Percentiles rank a stretch among this genome's conserved stretches.
phyloP scores from a whole-genome alignment of 2,329 filamentous ascomycete species.

The Clathrospora elynae region DNA sequence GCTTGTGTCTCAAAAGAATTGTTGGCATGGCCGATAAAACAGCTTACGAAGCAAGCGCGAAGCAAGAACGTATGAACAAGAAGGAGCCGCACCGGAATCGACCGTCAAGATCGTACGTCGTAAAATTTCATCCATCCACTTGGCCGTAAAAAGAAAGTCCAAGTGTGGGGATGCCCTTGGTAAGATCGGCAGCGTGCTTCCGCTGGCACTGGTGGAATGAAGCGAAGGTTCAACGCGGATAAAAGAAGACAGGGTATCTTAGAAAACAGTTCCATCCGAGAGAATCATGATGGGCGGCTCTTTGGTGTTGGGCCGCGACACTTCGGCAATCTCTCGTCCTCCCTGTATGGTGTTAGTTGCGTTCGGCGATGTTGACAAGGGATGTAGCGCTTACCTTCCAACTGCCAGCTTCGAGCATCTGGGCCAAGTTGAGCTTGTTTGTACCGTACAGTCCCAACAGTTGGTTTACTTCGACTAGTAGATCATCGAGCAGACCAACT shows the following conservation, averaged over 20 bases:
- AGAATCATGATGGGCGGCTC: conserved; percentile 95
- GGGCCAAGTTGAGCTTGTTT: conserved; percentile 75
- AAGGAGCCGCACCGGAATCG: conserved; percentile 27
- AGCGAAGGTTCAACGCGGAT: conserved; percentile 30
- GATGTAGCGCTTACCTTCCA: conserved; percentile 77
- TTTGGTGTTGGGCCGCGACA: conserved; percentile 93
- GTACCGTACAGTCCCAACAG: conserved; percentile 70
- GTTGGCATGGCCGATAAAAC: too few species aligned
- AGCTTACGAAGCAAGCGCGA: conserved; percentile 14
- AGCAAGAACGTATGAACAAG: conserved; percentile 25
- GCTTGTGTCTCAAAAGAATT: too few species aligned
- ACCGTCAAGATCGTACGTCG: conserved; percentile 37
- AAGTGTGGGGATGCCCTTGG: conserved; percentile 11
- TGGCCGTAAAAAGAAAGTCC: conserved; percentile 25
- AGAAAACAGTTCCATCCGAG: conserved; percentile 96
- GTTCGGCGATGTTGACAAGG: neutral
- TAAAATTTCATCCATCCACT: conserved; percentile 23
- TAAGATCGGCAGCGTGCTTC: conserved; percentile 22
- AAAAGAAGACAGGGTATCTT: conserved; percentile 52
- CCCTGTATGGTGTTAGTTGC: conserved; percentile 59
- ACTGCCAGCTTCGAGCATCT: conserved; percentile 92
- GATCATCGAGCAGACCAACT: conserved; percentile 73
- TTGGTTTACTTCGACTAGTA: conserved; percentile 71
- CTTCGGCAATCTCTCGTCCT: conserved; percentile 92
- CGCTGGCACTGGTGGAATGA: conserved; percentile 25